A percentile compares a stretch with the other conserved stretches of the same genome.
Evolutionary conservation across 305 asterid genomes (phyloP).

Genomic region (Fraxinus velutina): DNA sequence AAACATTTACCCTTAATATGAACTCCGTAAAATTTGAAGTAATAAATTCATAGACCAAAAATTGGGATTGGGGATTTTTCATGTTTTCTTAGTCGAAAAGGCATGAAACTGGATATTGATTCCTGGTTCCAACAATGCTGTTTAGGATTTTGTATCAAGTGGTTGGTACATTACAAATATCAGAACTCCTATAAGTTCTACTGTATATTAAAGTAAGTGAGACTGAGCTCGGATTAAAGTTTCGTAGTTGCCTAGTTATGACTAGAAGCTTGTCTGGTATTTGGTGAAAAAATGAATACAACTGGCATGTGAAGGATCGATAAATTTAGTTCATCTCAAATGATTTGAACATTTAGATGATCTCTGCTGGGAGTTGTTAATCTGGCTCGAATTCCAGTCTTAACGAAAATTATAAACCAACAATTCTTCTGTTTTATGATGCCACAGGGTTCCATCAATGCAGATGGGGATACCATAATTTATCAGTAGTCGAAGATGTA

Average conservation of each 20-base stretch:
- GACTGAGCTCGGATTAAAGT: not conserved
- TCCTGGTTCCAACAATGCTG: not conserved
- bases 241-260: not conserved
- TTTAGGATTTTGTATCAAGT: not conserved
- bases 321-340: not conserved
- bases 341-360: not conserved
- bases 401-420: not conserved
- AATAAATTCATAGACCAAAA: not conserved
- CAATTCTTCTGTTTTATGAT: not conserved
- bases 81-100: not conserved
- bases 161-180: not conserved
- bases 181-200: not conserved
- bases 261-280: not conserved
- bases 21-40: not conserved
- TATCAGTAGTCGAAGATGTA: not conserved
- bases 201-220: not conserved
- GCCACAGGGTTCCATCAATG: not conserved
- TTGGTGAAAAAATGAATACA: not conserved
- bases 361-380: not conserved
- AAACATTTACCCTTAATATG: not conserved
- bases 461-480: not conserved
- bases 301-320: not conserved
- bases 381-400: not conserved
- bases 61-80: not conserved
- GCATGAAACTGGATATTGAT: not conserved